These are phyloP conservation scores for Fusarium compactum DNA, from an alignment of 2,329 filamentous ascomycete species.

Conservation along the genomic window DNA sequence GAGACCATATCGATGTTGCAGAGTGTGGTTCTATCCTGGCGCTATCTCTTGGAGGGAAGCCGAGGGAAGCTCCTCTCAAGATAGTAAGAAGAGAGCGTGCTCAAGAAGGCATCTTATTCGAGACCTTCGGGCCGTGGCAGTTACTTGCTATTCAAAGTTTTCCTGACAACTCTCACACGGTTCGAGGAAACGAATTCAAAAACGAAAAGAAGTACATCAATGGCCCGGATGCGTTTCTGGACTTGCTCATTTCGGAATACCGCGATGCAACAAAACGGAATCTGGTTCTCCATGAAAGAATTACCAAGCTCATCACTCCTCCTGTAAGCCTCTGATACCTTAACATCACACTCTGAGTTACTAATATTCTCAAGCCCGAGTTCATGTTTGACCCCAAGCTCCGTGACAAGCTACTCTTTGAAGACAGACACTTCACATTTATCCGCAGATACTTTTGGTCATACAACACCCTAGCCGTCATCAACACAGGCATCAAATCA, in stretches of 20 bases:
- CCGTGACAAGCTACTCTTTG: constrained; percentile 70
- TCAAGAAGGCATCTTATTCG: constrained; percentile 65
- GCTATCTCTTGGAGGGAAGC: constrained; percentile 66
- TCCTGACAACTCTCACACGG: constrained; percentile 68
- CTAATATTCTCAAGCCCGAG: constrained; percentile 52
- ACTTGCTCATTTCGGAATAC: constrained; percentile 69
- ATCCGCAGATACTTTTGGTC: constrained; percentile 73
- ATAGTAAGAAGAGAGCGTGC: constrained; percentile 61
- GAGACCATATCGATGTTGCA: constrained; percentile 68
- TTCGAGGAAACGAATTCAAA: constrained; percentile 66
- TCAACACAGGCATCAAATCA: constrained; percentile 69
- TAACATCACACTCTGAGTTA: no score
- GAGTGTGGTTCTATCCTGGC: constrained; percentile 71
- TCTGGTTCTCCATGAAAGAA: constrained; percentile 66
- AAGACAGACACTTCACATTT: constrained; percentile 71
- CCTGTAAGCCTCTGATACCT: neutral
- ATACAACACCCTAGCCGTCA: constrained; percentile 69
- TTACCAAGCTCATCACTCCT: constrained; percentile 69
- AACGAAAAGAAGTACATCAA: constrained; percentile 69
- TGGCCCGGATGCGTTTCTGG: constrained; percentile 71
- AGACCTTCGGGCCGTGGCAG: constrained; percentile 71
- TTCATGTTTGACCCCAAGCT: constrained; percentile 70
- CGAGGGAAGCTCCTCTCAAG: constrained; percentile 62
- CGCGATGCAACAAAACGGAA: constrained; percentile 70
- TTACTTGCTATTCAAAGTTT: constrained; percentile 70